A percentile compares a stretch with the other conserved stretches of the same genome.
Evolutionary conservation across 2,329 filamentous ascomycete genomes (phyloP).

Genomic region (Trichoderma cornu-damae): DNA sequence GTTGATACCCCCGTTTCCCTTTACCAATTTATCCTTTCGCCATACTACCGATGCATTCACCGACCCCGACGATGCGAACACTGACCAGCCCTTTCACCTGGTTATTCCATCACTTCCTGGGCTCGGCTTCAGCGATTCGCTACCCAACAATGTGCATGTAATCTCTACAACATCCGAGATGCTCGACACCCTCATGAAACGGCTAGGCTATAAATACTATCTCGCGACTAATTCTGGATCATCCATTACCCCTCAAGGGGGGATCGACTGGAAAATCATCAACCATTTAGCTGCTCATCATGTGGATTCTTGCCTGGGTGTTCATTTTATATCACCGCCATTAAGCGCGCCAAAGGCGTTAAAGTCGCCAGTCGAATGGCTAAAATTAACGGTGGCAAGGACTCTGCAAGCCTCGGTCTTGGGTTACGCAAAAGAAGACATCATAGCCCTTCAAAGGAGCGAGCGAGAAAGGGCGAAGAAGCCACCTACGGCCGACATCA

Average conservation of each 20-base stretch:
- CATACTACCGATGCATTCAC: conserved; percentile 52
- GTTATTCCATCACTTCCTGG: conserved; percentile 62
- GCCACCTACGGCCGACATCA: conserved; percentile 17
- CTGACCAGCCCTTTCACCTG: conserved; percentile 56
- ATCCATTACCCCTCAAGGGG: conserved; percentile 40
- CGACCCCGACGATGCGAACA: conserved; percentile 43
- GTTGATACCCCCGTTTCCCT: conserved; percentile 60
- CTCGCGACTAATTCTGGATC: conserved; percentile 52
- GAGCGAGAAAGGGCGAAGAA: conserved; percentile 19
- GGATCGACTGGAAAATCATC: conserved; percentile 49
- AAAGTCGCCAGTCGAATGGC: conserved; percentile 43
- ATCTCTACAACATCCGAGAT: conserved; percentile 50
- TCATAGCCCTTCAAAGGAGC: conserved; percentile 37
- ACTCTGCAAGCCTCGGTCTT: conserved; percentile 46
- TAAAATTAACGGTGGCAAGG: conserved; percentile 52
- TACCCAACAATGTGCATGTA: conserved; percentile 46
- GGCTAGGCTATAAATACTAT: conserved; percentile 55
- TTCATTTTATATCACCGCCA: conserved; percentile 56
- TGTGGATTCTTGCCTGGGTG: conserved; percentile 49
- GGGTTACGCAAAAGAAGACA: conserved; percentile 52
- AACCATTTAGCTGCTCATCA: conserved; percentile 45
- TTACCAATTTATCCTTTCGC: conserved; percentile 56
- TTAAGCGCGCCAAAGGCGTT: conserved; percentile 45
- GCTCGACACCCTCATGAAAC: conserved; percentile 55
- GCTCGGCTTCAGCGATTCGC: conserved; percentile 61